Conservation (phyloP, 768 basidiomycete species). For the Lactarius indigo region DNA sequence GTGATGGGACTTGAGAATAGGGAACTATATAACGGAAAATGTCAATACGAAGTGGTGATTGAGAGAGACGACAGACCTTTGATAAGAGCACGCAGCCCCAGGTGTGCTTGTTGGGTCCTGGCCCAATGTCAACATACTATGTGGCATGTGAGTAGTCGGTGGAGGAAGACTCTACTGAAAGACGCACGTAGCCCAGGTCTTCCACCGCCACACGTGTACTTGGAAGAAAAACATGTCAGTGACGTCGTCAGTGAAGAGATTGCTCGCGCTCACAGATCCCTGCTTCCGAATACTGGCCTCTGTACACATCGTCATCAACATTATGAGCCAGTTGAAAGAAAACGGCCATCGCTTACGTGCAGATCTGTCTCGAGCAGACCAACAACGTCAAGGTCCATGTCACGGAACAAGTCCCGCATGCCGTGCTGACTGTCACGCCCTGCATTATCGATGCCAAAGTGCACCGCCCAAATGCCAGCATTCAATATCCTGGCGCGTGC, state of each 20-base stretch:
- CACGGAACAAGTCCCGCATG: slow-evolving; percentile 60
- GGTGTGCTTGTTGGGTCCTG: slow-evolving; percentile 83
- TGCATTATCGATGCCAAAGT: slow-evolving; percentile 79
- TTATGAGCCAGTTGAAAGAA: background rate
- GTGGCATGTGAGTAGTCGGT: slow-evolving; percentile 1
- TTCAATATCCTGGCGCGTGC: slow-evolving; percentile 65
- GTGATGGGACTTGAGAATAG: slow-evolving; percentile 82
- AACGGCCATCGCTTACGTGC: slow-evolving; percentile 47
- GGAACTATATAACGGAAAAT: slow-evolving; percentile 52
- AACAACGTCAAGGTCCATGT: slow-evolving; percentile 82
- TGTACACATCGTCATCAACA: slow-evolving; percentile 29
- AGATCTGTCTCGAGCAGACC: slow-evolving; percentile 85
- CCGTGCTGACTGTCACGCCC: slow-evolving; percentile 70
- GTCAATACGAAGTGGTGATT: background rate
- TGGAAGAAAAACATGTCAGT: slow-evolving; percentile 12
- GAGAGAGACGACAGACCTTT: slow-evolving; percentile 45
- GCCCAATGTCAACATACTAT: slow-evolving; percentile 85
- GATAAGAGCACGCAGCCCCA: slow-evolving; percentile 85
- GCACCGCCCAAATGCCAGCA: slow-evolving; percentile 88
- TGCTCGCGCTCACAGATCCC: slow-evolving; percentile 60
- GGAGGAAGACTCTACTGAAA: slow-evolving; percentile 8
- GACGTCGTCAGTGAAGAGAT: background rate
- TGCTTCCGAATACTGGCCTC: slow-evolving; percentile 75
- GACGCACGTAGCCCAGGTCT: slow-evolving; percentile 74
- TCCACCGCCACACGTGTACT: slow-evolving; percentile 76